These are phyloP conservation scores for Pythium sukuiense DNA, from an alignment of 352 stramenopile species.

Conservation along the genomic window DNA sequence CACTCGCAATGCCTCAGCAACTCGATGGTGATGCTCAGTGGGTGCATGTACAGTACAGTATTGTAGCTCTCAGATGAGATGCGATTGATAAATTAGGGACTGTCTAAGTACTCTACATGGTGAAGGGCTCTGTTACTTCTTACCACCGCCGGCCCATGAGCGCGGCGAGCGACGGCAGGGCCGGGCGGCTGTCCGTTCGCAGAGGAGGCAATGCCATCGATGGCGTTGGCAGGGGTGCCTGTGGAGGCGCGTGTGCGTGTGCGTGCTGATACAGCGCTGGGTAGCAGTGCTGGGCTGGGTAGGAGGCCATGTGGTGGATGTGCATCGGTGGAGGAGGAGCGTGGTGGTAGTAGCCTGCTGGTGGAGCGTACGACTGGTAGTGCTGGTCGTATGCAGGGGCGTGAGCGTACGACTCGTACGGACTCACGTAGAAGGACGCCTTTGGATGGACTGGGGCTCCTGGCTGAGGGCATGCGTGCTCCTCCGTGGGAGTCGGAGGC, in stretches of 20 bases:
- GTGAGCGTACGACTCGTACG: constrained; percentile 3
- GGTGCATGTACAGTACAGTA: too few relatives aligned
- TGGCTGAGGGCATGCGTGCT: background rate
- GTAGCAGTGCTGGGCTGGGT: constrained; percentile 9
- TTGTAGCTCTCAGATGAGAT: background rate
- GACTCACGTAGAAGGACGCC: constrained; percentile 1
- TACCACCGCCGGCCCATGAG: constrained; percentile 25
- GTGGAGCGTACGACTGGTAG: background rate
- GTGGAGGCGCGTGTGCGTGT: background rate
- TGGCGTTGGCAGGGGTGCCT: background rate
- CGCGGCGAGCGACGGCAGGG: constrained; percentile 21
- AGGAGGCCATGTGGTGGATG: constrained; percentile 6
- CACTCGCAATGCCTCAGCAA: background rate
- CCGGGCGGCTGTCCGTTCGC: constrained; percentile 16
- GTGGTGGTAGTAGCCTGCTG: constrained; percentile 18
- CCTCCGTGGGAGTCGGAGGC: background rate
- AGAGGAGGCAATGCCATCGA: constrained; percentile 21
- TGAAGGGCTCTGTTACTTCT: background rate
- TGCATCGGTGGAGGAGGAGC: constrained; percentile 3
- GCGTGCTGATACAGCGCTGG: constrained; percentile 1
- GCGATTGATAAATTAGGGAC: constrained; percentile 23
- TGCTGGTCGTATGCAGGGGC: constrained; percentile 10
- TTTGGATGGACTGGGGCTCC: background rate
- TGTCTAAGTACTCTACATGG: constrained; percentile 10
- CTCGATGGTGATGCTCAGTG: background rate